A percentile compares a stretch with the other conserved stretches of the same genome.
Conservation (phyloP, 2,329 filamentous ascomycete species). For the Fusarium sp. region DNA sequence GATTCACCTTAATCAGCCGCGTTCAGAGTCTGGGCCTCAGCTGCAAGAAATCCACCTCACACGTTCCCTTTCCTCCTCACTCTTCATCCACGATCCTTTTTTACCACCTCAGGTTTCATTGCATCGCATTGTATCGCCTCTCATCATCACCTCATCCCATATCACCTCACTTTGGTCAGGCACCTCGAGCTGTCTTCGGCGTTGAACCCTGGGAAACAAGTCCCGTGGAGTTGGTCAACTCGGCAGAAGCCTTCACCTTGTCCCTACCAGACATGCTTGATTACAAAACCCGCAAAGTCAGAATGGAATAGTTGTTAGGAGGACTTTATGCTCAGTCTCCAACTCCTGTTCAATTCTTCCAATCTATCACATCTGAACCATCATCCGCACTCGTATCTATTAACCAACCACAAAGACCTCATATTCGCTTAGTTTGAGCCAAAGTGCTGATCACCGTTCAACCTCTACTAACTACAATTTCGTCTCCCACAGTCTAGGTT, state of each 20-base stretch:
- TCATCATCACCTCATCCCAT: conserved; percentile 9
- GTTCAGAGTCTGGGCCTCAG: not conserved
- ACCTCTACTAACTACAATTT: conserved; percentile 19
- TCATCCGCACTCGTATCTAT: not conserved
- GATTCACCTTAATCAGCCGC: conserved; percentile 1
- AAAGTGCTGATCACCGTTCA: conserved; percentile 16
- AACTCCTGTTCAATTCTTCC: not conserved
- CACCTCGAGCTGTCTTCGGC: conserved; percentile 3
- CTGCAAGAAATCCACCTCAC: not conserved
- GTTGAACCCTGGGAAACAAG: not conserved
- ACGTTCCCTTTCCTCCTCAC: not conserved
- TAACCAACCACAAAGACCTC: conserved; percentile 15
- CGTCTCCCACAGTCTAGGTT: conserved; percentile 15
- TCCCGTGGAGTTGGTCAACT: not conserved
- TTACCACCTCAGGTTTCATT: not conserved
- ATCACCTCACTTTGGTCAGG: not conserved
- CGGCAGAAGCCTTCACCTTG: conserved; percentile 7
- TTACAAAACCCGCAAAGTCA: conserved; percentile 30
- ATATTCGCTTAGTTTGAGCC: conserved; percentile 22
- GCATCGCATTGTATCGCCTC: not conserved
- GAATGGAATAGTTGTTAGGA: conserved; percentile 26
- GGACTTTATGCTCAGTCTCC: conserved; percentile 14
- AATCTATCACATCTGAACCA: not conserved
- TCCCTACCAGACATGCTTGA: conserved; percentile 20
- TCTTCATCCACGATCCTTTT: not conserved